Evolutionary conservation across 192 early-diverging fungal genomes (phyloP).

Genomic region (Backusella luteola): DNA sequence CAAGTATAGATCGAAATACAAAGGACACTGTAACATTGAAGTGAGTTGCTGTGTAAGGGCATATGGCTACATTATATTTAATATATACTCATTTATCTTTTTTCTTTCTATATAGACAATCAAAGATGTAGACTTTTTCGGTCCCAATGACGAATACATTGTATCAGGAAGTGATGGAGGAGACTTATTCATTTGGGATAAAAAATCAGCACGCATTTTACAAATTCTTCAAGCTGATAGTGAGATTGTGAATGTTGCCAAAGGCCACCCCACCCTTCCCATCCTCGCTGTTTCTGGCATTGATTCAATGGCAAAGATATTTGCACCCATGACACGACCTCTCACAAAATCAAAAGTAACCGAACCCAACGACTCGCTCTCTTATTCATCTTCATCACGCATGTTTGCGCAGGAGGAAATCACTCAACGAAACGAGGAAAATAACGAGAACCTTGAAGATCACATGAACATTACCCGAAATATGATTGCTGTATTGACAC

Average conservation of each 20-base stretch:
- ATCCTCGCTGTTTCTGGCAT: conserved; percentile 66
- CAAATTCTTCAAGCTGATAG: conserved; percentile 67
- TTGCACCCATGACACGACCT: conserved; percentile 42
- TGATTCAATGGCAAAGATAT: conserved; percentile 71
- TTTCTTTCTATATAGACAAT: conserved; percentile 49
- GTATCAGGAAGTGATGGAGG: conserved; percentile 82
- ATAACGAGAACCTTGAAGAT: conserved; percentile 9
- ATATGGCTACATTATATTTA: background rate
- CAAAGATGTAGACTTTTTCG: conserved; percentile 77
- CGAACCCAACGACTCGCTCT: background rate
- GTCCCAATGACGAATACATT: conserved; percentile 62
- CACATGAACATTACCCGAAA: background rate
- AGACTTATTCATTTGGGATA: conserved; percentile 65
- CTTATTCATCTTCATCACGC: background rate
- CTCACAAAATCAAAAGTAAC: background rate
- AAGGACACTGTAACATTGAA: conserved; percentile 32
- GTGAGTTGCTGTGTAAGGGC: conserved; percentile 9
- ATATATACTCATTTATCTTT: conserved; percentile 14
- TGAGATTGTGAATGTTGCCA: conserved; percentile 52
- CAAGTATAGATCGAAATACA: conserved; percentile 9
- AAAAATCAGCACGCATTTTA: conserved; percentile 51
- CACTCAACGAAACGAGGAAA: background rate
- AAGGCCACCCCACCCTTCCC: conserved; percentile 57
- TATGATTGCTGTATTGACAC: background rate
- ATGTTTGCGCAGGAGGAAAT: conserved; percentile 11